A percentile compares a stretch with the other conserved stretches of the same genome.
phyloP scores from a whole-genome alignment of 2,329 filamentous ascomycete genomes.

The Westerdykella ornata region DNA sequence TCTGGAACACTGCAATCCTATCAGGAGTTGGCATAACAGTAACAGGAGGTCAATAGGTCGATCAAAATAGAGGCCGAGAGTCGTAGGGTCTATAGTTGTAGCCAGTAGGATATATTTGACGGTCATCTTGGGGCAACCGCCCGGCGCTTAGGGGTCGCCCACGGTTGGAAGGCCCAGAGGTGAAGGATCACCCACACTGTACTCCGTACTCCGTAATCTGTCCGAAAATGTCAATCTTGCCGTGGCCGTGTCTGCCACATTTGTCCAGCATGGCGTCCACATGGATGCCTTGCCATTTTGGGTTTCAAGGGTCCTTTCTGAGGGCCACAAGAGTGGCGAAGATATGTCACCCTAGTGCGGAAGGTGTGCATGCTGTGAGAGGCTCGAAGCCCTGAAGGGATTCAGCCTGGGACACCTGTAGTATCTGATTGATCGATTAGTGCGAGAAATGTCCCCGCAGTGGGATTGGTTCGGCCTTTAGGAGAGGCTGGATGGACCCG shows the following conservation, averaged over 20 bases:
- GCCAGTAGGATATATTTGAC: too few relatives aligned
- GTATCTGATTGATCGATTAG: conserved; percentile 13
- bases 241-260: not conserved
- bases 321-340: conserved; percentile 3
- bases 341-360: conserved; percentile 7
- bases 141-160: not conserved
- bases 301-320: conserved; percentile 1
- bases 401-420: conserved; percentile 2
- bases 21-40: too few relatives aligned
- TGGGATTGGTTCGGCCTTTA: not conserved
- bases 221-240: not conserved
- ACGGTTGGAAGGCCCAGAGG: not conserved
- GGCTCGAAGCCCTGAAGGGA: not conserved
- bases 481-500: conserved; percentile 7
- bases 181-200: not conserved
- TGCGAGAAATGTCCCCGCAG: conserved; percentile 8
- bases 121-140: too few relatives aligned
- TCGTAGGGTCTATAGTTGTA: too few relatives aligned
- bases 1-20: too few relatives aligned
- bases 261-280: not conserved
- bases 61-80: too few relatives aligned
- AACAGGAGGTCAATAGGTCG: too few relatives aligned
- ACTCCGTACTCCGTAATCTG: not conserved
- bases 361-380: conserved; percentile 4
- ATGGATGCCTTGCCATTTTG: conserved; percentile 6